Evolutionary conservation across 1,139 yeast genomes (phyloP), one percentile per base, ranked within the genome.

Genomic region (Barnettozyma hawaiiensis): DNA sequence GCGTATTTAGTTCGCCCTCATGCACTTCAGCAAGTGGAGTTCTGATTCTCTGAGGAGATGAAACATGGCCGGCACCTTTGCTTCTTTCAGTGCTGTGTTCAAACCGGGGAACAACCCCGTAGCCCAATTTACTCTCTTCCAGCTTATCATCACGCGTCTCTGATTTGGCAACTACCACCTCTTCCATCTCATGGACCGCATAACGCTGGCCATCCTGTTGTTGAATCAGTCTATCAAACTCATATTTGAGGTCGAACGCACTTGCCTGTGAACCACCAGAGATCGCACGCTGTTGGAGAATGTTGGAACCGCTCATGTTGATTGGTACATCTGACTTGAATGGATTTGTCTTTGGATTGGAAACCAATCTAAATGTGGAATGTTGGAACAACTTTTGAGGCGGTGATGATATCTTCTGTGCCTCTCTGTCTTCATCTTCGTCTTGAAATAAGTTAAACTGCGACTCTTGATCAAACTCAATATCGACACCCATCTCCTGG

Each of bases 211-310:
- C 37, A 52, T 60, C 50, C 44, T 62, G 63, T 2, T 53, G 46
- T 24, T 58, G 57, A 31, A 65, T 47, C n/a, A 64, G 58, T 36
- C 52, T 56, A 28, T 66, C 69, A 48, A 68, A 62, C 41, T 67
- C 71, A 26, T 58, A 57, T 31, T 56, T 58, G 36, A 68, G 48
- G 42, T 68, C 73, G 33, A 67, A 71, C 20, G 61, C 56, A 28
- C 57, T 61, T 18, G 68, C 60, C 10, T 67, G 67, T 12, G 63
- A 58, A 7, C 69, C 69, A 15, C 65, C 64, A 35, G 63, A 63
- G 49, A 62, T 55, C 16, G 58, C 60, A 65, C 44, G 68, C 21
- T 26, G 26, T 3, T 36, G 23, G 22, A 34, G n/a, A 18, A 27
- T 15, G 7, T 26, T 11, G 21, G 23, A 10, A 7, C 9, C 18